These are phyloP conservation scores for Fomitopsis serialis DNA, from an alignment of 768 basidiomycete species.

Conservation along the genomic window DNA sequence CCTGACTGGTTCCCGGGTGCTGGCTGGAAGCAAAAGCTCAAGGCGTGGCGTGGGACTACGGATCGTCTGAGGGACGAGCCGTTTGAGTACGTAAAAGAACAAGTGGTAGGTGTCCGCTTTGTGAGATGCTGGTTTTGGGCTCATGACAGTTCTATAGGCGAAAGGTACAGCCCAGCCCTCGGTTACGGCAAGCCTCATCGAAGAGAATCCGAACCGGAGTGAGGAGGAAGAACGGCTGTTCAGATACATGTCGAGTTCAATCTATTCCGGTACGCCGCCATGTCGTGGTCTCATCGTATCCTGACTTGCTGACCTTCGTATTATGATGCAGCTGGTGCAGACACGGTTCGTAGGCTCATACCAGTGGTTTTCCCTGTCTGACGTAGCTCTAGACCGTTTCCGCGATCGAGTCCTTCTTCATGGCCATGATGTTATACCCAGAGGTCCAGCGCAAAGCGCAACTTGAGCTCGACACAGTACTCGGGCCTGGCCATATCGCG, in stretches of 20 bases:
- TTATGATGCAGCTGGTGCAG: constrained; percentile 4
- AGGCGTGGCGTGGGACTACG: background rate
- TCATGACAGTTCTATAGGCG: no score
- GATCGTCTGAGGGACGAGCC: no score
- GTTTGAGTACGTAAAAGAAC: no score
- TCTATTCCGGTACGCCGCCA: constrained; percentile 24
- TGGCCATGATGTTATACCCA: background rate
- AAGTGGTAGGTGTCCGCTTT: no score
- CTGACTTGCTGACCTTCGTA: background rate
- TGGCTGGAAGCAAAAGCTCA: constrained; percentile 7
- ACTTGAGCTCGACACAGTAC: constrained; percentile 3
- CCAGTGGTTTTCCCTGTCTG: no score
- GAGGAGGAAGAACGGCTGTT: background rate
- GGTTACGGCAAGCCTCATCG: no score
- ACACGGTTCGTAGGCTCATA: constrained; percentile 9
- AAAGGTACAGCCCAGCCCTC: no score
- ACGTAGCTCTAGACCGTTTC: constrained; percentile 3
- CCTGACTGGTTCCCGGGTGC: constrained; percentile 12
- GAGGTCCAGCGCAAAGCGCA: constrained; percentile 1
- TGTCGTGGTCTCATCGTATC: background rate
- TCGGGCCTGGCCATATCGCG: constrained; percentile 3
- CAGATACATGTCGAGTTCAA: constrained; percentile 15
- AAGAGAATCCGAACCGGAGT: no score
- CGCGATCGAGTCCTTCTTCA: constrained; percentile 3
- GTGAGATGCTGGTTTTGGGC: no score